These are phyloP conservation scores for Apiotrichum siamense DNA, from an alignment of 1,284 basidiomycete species.

Conservation along the genomic window DNA sequence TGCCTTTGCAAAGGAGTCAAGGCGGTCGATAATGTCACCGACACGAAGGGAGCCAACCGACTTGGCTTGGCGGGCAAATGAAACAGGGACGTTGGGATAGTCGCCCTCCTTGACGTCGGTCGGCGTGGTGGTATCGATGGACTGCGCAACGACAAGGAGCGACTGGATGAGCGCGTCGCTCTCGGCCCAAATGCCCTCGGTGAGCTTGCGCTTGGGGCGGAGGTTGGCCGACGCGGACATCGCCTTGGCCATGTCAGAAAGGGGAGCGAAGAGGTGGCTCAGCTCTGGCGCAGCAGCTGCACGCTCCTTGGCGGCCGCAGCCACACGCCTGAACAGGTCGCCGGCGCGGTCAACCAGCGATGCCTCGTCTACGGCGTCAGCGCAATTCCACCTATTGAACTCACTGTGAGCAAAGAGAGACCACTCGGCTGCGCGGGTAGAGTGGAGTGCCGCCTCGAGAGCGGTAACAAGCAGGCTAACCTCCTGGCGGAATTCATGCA, in stretches of 20 bases:
- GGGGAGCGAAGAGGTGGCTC: conserved; percentile 52
- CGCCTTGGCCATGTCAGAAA: conserved; percentile 51
- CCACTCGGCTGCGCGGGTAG: conserved; percentile 18
- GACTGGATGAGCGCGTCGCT: conserved; percentile 55
- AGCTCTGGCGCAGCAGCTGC: conserved; percentile 45
- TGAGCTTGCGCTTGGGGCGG: conserved; percentile 1
- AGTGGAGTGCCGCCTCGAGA: conserved; percentile 19
- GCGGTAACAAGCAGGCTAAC: conserved; percentile 18
- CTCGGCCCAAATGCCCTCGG: conserved; percentile 24
- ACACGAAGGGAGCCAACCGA: conserved; percentile 32
- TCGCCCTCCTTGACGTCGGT: conserved; percentile 31
- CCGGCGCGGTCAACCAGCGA: conserved; percentile 11
- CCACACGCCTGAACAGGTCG: conserved; percentile 8
- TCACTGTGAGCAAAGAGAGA: conserved; percentile 25
- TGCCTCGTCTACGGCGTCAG: conserved; percentile 16
- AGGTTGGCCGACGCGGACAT: conserved; percentile 5
- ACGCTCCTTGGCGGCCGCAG: conserved; percentile 2
- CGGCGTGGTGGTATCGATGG: conserved; percentile 46
- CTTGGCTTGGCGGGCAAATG: conserved; percentile 23
- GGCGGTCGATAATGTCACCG: conserved; percentile 32
- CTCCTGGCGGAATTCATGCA: conserved; percentile 29
- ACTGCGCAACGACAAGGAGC: conserved; percentile 61
- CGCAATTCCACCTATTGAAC: not conserved
- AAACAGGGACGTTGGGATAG: conserved; percentile 32
- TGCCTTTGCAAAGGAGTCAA: conserved; percentile 22